Evolutionary conservation across 108 stramenopile species (phyloP).

Genomic region (Aurantiochytrium sp.): DNA sequence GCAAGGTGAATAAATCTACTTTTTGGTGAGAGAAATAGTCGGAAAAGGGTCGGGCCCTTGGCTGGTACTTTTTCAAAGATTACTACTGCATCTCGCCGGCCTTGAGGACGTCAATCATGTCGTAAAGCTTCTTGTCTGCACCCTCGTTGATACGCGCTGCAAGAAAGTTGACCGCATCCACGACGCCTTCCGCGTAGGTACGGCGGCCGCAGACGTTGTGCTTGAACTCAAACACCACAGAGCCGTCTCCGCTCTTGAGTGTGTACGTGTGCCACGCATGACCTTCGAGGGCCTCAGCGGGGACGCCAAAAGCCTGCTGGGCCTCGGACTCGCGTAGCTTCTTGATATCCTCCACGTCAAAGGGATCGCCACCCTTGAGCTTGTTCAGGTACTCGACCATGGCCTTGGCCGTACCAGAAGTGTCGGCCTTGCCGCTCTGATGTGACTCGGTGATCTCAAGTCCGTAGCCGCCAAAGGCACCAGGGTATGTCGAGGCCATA

Average conservation of each 20-base stretch:
- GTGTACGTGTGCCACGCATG: slow-evolving; percentile 98
- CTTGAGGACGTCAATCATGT: slow-evolving; percentile 50
- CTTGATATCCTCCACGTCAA: slow-evolving; percentile 71
- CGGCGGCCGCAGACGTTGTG: slow-evolving; percentile 94
- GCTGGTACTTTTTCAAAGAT: no score
- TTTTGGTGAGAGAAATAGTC: no score
- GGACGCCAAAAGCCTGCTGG: slow-evolving; percentile 82
- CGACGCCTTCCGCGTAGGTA: slow-evolving; percentile 95
- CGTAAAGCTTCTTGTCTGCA: slow-evolving; percentile 33
- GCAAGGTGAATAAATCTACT: no score
- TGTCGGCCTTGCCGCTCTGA: slow-evolving; percentile 93
- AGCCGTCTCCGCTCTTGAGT: slow-evolving; percentile 77
- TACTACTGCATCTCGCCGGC: slow-evolving; percentile 36
- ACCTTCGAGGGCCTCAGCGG: slow-evolving; percentile 70
- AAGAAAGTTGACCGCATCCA: slow-evolving; percentile 89
- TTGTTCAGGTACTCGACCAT: slow-evolving; percentile 71
- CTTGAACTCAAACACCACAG: slow-evolving; percentile 82
- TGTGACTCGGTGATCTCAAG: slow-evolving; percentile 82
- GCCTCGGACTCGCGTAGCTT: slow-evolving; percentile 76
- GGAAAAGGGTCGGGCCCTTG: no score
- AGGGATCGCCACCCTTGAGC: slow-evolving; percentile 58
- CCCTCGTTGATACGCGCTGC: slow-evolving; percentile 55
- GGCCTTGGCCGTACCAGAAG: slow-evolving; percentile 93
- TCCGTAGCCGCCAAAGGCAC: slow-evolving; percentile 83
- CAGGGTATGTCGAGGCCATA: slow-evolving; percentile 76